Base-by-base conservation (phyloP, 176 grass and related monocot genomes). In the Aegilops bicornis region DNA sequence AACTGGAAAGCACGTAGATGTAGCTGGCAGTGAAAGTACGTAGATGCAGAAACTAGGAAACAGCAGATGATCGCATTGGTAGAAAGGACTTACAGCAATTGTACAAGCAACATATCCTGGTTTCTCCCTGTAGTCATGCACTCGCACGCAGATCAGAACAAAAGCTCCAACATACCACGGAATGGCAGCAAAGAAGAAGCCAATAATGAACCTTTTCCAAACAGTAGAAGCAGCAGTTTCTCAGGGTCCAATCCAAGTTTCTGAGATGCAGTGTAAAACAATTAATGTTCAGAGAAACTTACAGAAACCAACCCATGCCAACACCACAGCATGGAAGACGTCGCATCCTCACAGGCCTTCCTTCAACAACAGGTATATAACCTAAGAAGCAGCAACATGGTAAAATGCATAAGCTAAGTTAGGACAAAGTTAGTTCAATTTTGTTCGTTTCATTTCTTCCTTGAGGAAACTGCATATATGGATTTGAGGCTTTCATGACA, bases 111-210 rank as follows among this genome's bases (percentile, higher is more conserved):
- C 69, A 36, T 95, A 93, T 85, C 96, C 96, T 70, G 93, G 93
- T 76, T 98, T 98, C 85, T 98, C 96, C 86, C 96, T 89, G 81
- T 88, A 85, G 78, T 98, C 96, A 89, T 78, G 90, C 32, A 96
- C 82, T 90, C 90, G 89, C 20, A 93, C 89, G 58, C 84, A 95
- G 69, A 98, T 91, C 67, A 96, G 82, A 78, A 98, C 68, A 64
- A 98, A 92, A 76, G 93, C 96, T 89, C 96, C 93, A 84, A 98
- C 10, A 89, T 98, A 98, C 96, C 96, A 98, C 64, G 96, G 96
- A 87, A 98, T 89, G 67, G 93, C 91, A 89, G 91, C 93, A 84
- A 98, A 67, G 91, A 98, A 92, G 88, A 98, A 98, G 54, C 96
- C 96, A 47, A 86, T 24, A 64, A 98, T 86, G 69, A 98, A 98